Conservation (phyloP, 305 asterid genomes). For the Fraxinus xanthoxyloides region DNA sequence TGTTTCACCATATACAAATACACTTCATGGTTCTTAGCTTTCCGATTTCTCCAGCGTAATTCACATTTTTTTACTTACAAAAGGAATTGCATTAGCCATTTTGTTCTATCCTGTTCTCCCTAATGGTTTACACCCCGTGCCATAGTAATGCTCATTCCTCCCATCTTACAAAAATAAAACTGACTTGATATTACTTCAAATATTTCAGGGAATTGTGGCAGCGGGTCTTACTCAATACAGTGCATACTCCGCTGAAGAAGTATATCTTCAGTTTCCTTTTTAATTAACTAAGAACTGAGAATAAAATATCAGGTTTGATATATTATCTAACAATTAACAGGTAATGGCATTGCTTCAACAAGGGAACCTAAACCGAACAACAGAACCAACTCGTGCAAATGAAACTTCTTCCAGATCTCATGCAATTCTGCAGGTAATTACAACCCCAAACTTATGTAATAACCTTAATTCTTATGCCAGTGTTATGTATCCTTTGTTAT, state of each 20-base stretch:
- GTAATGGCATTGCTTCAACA: slow-evolving; percentile 67
- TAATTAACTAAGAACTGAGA: not conserved
- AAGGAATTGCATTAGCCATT: not conserved
- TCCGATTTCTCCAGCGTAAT: not conserved
- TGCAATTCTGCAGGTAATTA: slow-evolving; percentile 59
- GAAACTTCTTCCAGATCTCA: slow-evolving; percentile 70
- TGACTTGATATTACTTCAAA: not conserved
- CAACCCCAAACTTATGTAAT: not conserved
- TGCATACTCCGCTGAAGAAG: slow-evolving; percentile 63
- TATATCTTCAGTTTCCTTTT: slow-evolving; percentile 19
- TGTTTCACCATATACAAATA: not conserved
- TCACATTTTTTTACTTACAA: not conserved
- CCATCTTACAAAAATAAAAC: not conserved
- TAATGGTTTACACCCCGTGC: not conserved
- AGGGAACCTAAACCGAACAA: slow-evolving; percentile 56
- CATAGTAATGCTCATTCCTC: not conserved
- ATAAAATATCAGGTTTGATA: not conserved
- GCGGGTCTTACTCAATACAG: slow-evolving; percentile 61
- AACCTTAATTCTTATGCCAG: not conserved
- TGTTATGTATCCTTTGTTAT: not conserved
- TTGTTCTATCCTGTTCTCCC: not conserved
- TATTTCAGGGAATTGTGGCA: slow-evolving; percentile 60
- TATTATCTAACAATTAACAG: slow-evolving; percentile 20
- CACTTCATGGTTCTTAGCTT: not conserved
- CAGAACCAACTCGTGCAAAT: slow-evolving; percentile 66